phyloP scores from a whole-genome alignment of 768 basidiomycete species.

The Kwoniella sp. region DNA sequence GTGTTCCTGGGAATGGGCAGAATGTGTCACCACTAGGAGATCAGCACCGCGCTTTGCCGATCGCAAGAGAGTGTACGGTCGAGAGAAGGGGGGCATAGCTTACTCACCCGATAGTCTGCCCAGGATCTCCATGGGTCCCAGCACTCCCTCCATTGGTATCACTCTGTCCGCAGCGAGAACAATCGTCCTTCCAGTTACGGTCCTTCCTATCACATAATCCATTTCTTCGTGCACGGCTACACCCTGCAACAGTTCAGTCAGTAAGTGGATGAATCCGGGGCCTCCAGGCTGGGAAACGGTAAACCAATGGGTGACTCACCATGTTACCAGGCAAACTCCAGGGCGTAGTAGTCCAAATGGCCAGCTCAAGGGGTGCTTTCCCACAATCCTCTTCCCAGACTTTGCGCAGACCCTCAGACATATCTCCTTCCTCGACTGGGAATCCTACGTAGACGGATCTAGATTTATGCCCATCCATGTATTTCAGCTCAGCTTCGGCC shows the following conservation, averaged over 20 bases:
- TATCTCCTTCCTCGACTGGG: constrained; percentile 59
- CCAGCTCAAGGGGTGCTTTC: constrained; percentile 60
- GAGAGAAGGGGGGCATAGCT: not conserved
- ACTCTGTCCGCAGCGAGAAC: constrained; percentile 58
- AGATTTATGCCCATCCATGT: constrained; percentile 84
- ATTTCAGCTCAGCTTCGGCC: constrained; percentile 90
- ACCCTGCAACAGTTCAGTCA: constrained; percentile 62
- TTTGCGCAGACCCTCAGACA: constrained; percentile 35
- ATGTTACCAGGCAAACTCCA: constrained; percentile 97
- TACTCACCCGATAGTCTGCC: constrained; percentile 50
- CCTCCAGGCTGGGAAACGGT: too few species aligned
- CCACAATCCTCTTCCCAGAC: constrained; percentile 24
- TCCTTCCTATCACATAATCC: constrained; percentile 64
- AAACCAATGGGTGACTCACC: constrained; percentile 60
- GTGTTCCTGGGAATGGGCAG: constrained; percentile 55
- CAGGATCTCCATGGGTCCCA: constrained; percentile 53
- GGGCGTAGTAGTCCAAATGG: constrained; percentile 97
- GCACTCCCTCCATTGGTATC: constrained; percentile 44
- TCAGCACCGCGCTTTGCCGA: not conserved
- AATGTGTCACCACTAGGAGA: not conserved
- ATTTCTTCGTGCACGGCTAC: constrained; percentile 80
- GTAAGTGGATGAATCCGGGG: not conserved
- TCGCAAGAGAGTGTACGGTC: not conserved
- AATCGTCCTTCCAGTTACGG: constrained; percentile 40
- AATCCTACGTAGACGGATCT: constrained; percentile 85